These are phyloP conservation scores for Xylariaceae sp. DNA, from an alignment of 2,329 filamentous ascomycete species.

Conservation along the genomic window DNA sequence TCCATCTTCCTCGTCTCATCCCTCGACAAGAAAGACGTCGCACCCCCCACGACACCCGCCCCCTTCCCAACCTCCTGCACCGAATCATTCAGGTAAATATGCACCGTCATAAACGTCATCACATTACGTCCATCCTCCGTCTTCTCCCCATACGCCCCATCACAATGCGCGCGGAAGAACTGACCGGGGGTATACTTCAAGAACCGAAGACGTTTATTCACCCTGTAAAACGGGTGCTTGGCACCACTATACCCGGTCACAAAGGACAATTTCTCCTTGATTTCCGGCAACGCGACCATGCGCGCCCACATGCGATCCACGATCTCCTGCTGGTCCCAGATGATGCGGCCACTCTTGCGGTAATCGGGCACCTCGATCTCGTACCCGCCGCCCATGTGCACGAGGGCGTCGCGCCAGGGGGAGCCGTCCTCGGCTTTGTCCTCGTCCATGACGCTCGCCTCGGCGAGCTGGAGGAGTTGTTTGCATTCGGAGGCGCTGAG, in stretches of 20 bases:
- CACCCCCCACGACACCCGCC: conserved; percentile 44
- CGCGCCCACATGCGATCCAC: conserved; percentile 60
- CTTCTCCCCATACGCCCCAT: conserved; percentile 55
- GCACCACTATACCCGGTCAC: conserved; percentile 27
- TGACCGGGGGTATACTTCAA: conserved; percentile 66
- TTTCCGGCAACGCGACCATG: conserved; percentile 40
- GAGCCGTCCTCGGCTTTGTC: conserved; percentile 29
- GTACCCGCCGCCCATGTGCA: conserved; percentile 58
- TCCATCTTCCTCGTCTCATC: conserved; percentile 43
- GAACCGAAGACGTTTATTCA: conserved; percentile 73
- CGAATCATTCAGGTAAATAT: conserved; percentile 51
- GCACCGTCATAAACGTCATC: conserved; percentile 49
- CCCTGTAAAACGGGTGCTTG: conserved; percentile 41
- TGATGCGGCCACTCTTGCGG: conserved; percentile 69
- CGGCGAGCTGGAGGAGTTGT: conserved; percentile 46
- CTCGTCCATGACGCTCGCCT: conserved; percentile 47
- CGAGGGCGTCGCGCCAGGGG: conserved; percentile 62
- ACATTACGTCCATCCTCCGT: conserved; percentile 41
- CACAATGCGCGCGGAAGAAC: conserved; percentile 69
- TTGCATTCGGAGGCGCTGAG: conserved; percentile 59
- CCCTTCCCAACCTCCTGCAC: conserved; percentile 35
- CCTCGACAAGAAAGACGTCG: conserved; percentile 49
- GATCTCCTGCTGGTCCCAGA: conserved; percentile 63
- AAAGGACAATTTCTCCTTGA: conserved; percentile 37
- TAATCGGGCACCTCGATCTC: conserved; percentile 54